Evolutionary conservation across 2,329 filamentous ascomycete genomes (phyloP).

Genomic region (Dactylellina drechsleri): DNA sequence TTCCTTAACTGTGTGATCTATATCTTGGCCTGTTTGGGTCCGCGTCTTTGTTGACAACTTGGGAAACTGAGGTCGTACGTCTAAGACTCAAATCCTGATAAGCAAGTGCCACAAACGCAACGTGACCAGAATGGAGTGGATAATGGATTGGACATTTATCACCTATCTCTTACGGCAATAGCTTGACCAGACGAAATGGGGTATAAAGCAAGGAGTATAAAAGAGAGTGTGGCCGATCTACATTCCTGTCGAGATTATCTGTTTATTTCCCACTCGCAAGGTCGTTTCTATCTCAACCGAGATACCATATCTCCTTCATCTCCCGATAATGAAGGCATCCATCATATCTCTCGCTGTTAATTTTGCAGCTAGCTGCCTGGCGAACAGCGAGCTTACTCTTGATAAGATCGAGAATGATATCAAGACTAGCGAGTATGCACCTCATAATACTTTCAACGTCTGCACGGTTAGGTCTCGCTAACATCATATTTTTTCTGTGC

Average conservation of each 20-base stretch:
- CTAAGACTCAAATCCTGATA: slow-evolving; percentile 31
- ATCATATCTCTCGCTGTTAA: slow-evolving; percentile 34
- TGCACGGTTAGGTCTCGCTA: background rate
- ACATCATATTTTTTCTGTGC: background rate
- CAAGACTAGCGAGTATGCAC: slow-evolving; percentile 61
- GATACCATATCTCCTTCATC: background rate
- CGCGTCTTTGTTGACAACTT: slow-evolving; percentile 38
- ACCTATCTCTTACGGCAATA: too few relatives aligned
- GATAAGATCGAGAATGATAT: slow-evolving; percentile 63
- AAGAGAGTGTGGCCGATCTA: slow-evolving; percentile 19
- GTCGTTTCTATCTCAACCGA: background rate
- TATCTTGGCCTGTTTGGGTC: slow-evolving; percentile 1
- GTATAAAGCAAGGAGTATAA: slow-evolving; percentile 45
- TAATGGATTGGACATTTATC: slow-evolving; percentile 16
- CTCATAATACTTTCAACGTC: background rate
- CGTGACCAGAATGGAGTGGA: background rate
- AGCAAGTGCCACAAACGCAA: slow-evolving; percentile 6
- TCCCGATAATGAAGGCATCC: slow-evolving; percentile 30
- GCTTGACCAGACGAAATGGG: too few relatives aligned
- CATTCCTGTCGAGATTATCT: slow-evolving; percentile 1
- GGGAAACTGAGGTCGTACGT: slow-evolving; percentile 38
- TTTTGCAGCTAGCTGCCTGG: slow-evolving; percentile 54
- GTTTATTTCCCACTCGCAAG: slow-evolving; percentile 7
- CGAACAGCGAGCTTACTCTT: slow-evolving; percentile 61
- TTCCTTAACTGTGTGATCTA: slow-evolving; percentile 24